Percentiles rank a stretch among this genome's conserved stretches.
These are phyloP conservation scores for Exophiala spinifera DNA, from an alignment of 2,329 filamentous ascomycete species.

Conservation along the genomic window DNA sequence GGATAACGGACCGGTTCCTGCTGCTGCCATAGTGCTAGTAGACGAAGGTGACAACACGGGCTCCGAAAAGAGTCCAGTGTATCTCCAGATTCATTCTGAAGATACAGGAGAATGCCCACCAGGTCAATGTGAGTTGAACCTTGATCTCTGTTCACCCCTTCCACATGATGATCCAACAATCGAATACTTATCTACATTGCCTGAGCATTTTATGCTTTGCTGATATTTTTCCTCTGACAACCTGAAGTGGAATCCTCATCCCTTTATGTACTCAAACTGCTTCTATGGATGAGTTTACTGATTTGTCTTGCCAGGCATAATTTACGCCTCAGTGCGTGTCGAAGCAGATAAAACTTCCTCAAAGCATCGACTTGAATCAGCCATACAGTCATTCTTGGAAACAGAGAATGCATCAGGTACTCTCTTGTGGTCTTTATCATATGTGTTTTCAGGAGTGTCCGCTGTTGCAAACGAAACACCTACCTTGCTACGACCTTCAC, in stretches of 20 bases:
- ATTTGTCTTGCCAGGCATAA: conserved; percentile 47
- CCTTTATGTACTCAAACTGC: conserved; percentile 5
- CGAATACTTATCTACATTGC: conserved; percentile 99
- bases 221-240: conserved; percentile 83
- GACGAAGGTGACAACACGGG: conserved; percentile 33
- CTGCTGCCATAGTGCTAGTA: conserved; percentile 55
- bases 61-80: conserved; percentile 47
- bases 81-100: conserved; percentile 73
- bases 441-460: conserved; percentile 51
- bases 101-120: conserved; percentile 88
- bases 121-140: conserved; percentile 78
- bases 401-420: conserved; percentile 5
- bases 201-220: conserved; percentile 76
- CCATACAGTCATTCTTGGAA: conserved; percentile 17
- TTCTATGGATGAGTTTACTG: conserved; percentile 5
- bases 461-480: conserved; percentile 18
- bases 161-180: conserved; percentile 76
- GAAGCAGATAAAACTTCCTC: conserved; percentile 1
- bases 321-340: conserved; percentile 51
- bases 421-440: conserved; percentile 27
- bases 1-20: conserved; percentile 73
- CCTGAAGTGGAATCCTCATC: conserved; percentile 60
- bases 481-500: conserved; percentile 6
- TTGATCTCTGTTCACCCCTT: conserved; percentile 18
- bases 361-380: conserved; percentile 17